Conservation (phyloP, 129 eudicot genomes). For the Cynara cardunculus region DNA sequence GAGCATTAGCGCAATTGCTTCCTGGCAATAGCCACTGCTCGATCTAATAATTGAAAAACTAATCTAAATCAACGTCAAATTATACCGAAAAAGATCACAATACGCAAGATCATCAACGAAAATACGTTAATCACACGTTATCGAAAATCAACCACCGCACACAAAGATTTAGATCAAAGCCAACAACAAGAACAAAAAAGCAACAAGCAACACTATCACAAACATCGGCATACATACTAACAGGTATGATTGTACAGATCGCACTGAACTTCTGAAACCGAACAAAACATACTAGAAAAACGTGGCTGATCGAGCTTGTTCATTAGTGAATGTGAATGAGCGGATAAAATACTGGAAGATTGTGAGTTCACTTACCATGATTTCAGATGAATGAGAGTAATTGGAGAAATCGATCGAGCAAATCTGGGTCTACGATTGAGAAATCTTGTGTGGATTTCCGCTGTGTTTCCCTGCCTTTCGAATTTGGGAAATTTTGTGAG, state of each 20-base stretch:
- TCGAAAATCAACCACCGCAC: constrained; percentile 5
- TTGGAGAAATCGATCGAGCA: background rate
- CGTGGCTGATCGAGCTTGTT: background rate
- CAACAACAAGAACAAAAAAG: background rate
- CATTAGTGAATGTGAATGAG: background rate
- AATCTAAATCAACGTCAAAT: background rate
- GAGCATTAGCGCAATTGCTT: background rate
- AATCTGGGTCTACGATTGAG: constrained; percentile 11
- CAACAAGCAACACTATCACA: background rate
- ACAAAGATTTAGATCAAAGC: background rate
- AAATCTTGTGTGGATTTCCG: background rate
- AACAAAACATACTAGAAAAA: background rate
- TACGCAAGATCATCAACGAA: background rate
- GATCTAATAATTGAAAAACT: background rate
- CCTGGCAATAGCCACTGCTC: background rate
- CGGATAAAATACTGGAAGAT: background rate
- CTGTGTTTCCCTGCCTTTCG: background rate
- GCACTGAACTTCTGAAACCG: background rate
- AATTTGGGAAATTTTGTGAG: background rate
- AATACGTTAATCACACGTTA: constrained; percentile 4
- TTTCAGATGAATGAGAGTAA: background rate
- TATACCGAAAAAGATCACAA: background rate
- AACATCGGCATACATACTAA: background rate
- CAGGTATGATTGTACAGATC: background rate
- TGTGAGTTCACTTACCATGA: constrained; percentile 10